Conservation (phyloP, 371 early-diverging fungal genomes). For the Sanchytrium tribonematis region DNA sequence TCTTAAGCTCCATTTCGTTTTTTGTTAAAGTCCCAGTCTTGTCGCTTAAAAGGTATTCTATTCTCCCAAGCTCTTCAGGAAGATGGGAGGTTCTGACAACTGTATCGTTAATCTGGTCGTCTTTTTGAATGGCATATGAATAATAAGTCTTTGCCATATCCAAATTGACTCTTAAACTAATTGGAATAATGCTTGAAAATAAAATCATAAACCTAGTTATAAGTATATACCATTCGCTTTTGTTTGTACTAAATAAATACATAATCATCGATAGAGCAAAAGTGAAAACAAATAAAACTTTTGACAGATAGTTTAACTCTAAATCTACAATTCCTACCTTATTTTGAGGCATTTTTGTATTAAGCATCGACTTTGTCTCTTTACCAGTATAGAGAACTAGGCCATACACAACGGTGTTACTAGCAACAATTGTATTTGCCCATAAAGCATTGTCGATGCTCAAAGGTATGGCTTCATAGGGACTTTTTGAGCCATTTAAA, state of each 20-base stretch:
- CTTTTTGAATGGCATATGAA: conserved; percentile 48
- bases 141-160: conserved; percentile 91
- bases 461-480: conserved; percentile 29
- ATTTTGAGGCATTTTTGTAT: conserved; percentile 75
- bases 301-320: conserved; percentile 77
- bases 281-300: conserved; percentile 5
- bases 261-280: background rate
- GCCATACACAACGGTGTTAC: conserved; percentile 54
- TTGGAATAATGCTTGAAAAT: conserved; percentile 92
- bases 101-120: conserved; percentile 47
- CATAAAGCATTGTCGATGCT: conserved; percentile 84
- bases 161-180: conserved; percentile 75
- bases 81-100: conserved; percentile 78
- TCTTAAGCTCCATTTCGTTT: conserved; percentile 95
- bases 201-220: conserved; percentile 82
- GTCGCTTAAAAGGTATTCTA: conserved; percentile 87
- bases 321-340: conserved; percentile 83
- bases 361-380: conserved; percentile 91
- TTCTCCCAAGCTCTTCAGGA: conserved; percentile 97
- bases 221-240: conserved; percentile 62
- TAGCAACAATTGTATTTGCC: conserved; percentile 92
- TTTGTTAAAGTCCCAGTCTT: conserved; percentile 99
- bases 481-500: conserved; percentile 2
- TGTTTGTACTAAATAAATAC: background rate
- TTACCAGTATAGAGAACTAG: conserved; percentile 89